These are phyloP conservation scores for Psidium guajava DNA, from an alignment of 345 rosid genomes.

Conservation along the genomic window DNA sequence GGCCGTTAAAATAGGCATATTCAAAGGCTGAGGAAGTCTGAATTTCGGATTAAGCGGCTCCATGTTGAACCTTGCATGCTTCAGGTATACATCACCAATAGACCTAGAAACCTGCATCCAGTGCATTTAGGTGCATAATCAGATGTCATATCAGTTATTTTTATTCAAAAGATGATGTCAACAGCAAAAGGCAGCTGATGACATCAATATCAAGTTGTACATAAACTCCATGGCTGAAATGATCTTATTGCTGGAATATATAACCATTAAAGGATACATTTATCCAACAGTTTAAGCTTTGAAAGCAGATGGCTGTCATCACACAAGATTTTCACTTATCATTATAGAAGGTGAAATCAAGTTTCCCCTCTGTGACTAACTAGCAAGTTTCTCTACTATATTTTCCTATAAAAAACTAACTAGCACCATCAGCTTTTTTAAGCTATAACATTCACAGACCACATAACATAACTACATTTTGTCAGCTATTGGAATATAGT, in stretches of 20 bases:
- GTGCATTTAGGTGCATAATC: background rate
- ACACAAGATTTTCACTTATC: background rate
- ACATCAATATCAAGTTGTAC: background rate
- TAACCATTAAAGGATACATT: background rate
- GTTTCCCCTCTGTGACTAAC: background rate
- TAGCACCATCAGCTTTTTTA: background rate
- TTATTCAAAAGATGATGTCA: background rate
- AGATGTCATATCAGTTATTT: background rate
- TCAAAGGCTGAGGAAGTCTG: slow-evolving; percentile 69
- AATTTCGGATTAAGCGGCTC: slow-evolving; percentile 61
- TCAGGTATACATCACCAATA: slow-evolving; percentile 82
- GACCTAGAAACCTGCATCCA: slow-evolving; percentile 71
- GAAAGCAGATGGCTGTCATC: background rate
- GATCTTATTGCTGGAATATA: background rate
- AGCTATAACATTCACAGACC: background rate
- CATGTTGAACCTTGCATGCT: slow-evolving; percentile 47
- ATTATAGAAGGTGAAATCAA: background rate
- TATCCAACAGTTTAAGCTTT: background rate
- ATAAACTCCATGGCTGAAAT: background rate
- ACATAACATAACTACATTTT: background rate
- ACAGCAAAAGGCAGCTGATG: background rate
- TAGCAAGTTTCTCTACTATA: background rate
- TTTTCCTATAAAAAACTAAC: background rate
- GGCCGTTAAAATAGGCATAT: slow-evolving; percentile 67
- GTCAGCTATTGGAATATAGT: background rate